Evolutionary conservation across 306 rosid species (phyloP).

Genomic region (Corylus americana): DNA sequence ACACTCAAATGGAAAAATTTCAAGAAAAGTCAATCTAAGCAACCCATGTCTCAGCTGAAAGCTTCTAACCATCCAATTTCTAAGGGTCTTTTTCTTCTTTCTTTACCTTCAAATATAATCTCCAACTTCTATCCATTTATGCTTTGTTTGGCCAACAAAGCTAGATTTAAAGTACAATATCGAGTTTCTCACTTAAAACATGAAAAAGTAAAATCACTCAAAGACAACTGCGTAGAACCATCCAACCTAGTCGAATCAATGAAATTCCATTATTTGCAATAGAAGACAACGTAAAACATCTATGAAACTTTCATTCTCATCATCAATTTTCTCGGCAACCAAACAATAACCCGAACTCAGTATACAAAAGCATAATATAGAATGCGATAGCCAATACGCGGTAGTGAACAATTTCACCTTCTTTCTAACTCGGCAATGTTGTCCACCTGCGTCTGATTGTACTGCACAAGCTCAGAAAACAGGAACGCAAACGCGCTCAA

Average conservation of each 20-base stretch:
- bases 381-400: background rate
- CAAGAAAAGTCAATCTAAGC: background rate
- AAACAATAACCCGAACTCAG: background rate
- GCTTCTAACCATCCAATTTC: background rate
- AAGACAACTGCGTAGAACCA: background rate
- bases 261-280: background rate
- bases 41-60: background rate
- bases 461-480: conserved; percentile 99
- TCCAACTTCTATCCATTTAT: background rate
- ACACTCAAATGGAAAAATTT: background rate
- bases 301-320: background rate
- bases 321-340: background rate
- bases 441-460: conserved; percentile 96
- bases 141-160: background rate
- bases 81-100: background rate
- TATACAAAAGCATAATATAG: background rate
- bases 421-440: conserved; percentile 94
- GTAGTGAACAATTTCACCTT: conserved; percentile 50
- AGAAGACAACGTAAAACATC: background rate
- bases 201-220: background rate
- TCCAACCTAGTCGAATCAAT: background rate
- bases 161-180: background rate
- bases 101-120: background rate
- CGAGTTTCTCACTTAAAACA: background rate
- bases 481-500: conserved; percentile 98